Base-by-base conservation (phyloP, 2,329 filamentous ascomycete species). In the Colletotrichum sp. region DNA sequence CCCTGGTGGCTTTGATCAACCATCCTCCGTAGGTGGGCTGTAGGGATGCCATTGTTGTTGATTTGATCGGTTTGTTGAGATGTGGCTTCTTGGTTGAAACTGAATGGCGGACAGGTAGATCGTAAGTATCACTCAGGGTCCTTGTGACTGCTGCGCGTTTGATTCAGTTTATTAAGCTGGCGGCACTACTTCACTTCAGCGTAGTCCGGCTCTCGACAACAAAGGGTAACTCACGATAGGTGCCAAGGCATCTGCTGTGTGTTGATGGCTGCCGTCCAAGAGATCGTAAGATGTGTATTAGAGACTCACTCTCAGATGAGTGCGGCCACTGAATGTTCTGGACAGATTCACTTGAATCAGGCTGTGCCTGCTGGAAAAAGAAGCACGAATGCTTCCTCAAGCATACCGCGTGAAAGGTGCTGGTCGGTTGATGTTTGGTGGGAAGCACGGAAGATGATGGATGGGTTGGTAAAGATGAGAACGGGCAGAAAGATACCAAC, bases 1-100 rank as follows among this genome's bases (percentile, higher is more conserved):
- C 80, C 64, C 83, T 83, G 72, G 79, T 79, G 4, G 52, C 66
- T 22, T 36, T 15, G 5, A 52, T 63, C 85, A 81, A 85, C 63
- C 39, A 34, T 30, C 28, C 27, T 30, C 59, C 44, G n/a, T 52
- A 52, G n/a, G 44, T 52, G 44, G 44, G 44, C 27, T 61, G 27
- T 8, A 61, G 19, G 15, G 59, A 61, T 7, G 59, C 59, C 59
- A 61, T 61, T 30, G 44, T 52, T 52, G n/a, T 22, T 22, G n/a
- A 22, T 52, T 22, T 52, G 44, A 13, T 52, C 44, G 12, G n/a
- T 52, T 22, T 22, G n/a, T 52, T 22, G 8, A 22, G n/a, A 52
- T 22, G n/a, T 7, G n/a, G n/a, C n/a, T 59, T n/a, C 55, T 19
- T 59, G 25, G 55, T 59, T 22, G 44, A 52, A 22, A 22, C n/a